Percentiles rank a stretch among this genome's conserved stretches.
Conservation (phyloP, 106 monocot species). For the Posidonia australis region DNA sequence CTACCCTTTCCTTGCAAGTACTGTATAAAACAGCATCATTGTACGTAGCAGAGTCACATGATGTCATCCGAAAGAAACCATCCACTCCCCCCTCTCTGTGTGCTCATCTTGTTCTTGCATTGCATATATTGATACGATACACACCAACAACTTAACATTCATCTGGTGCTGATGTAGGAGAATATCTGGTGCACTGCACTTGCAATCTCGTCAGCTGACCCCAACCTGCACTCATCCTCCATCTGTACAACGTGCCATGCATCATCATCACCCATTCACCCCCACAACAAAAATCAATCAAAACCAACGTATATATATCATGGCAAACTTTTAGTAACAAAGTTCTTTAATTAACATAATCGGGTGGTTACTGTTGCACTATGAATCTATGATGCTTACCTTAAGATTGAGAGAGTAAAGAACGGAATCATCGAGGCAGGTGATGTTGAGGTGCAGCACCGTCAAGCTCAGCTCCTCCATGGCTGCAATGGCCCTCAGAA, state of each 20-base stretch:
- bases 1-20: not conserved
- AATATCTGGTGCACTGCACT: conserved; percentile 76
- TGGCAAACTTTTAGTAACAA: too few species aligned
- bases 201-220: conserved; percentile 83
- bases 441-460: conserved; percentile 67
- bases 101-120: not conserved
- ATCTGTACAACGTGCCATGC: conserved; percentile 29
- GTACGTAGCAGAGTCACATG: not conserved
- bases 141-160: too few species aligned
- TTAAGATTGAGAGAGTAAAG: conserved; percentile 85
- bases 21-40: not conserved
- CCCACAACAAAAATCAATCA: not conserved
- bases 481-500: conserved; percentile 46
- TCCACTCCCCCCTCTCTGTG: not conserved
- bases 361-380: not conserved
- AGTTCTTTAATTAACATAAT: not conserved
- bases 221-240: conserved; percentile 66
- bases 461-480: conserved; percentile 62
- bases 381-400: too few species aligned
- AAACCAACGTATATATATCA: too few species aligned
- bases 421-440: conserved; percentile 39
- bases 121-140: too few species aligned
- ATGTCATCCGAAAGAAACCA: not conserved
- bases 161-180: conserved; percentile 30
- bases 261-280: too few species aligned